These are phyloP conservation scores for Cystofilobasidium macerans DNA, from an alignment of 768 basidiomycete genomes.

Conservation along the genomic window DNA sequence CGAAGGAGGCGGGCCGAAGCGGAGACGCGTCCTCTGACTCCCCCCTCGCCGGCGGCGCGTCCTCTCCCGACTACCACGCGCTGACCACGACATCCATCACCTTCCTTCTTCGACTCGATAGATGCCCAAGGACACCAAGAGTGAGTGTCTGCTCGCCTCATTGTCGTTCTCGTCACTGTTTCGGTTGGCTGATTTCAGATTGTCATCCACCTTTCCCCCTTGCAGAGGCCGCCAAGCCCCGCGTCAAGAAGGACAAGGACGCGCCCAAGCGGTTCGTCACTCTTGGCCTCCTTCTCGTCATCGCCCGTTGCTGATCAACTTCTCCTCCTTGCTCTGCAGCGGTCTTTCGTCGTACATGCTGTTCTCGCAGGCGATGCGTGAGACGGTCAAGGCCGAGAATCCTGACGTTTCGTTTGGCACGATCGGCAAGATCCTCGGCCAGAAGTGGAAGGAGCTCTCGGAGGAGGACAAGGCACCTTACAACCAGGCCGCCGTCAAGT, in stretches of 20 bases:
- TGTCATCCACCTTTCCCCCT: too few relatives aligned
- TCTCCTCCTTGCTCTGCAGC: constrained; percentile 35
- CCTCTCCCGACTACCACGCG: too few relatives aligned
- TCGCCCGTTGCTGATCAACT: background rate
- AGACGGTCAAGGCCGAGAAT: constrained; percentile 90
- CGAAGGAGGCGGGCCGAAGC: too few relatives aligned
- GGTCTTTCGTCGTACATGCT: constrained; percentile 97
- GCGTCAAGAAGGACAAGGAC: constrained; percentile 5
- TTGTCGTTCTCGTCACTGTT: too few relatives aligned
- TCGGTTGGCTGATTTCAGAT: too few relatives aligned
- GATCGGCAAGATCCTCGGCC: constrained; percentile 86
- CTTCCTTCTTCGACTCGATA: too few relatives aligned
- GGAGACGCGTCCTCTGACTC: too few relatives aligned
- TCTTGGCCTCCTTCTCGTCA: background rate
- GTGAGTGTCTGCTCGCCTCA: too few relatives aligned
- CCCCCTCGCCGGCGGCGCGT: too few relatives aligned
- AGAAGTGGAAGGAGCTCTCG: constrained; percentile 91
- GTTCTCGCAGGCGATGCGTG: constrained; percentile 92
- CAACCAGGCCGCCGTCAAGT: constrained; percentile 5
- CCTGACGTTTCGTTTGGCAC: constrained; percentile 85
- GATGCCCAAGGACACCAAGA: background rate
- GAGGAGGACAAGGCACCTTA: constrained; percentile 58
- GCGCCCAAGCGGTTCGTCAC: constrained; percentile 1
- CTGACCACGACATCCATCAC: background rate
- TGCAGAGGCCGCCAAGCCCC: background rate